Evolutionary conservation across 345 rosid genomes (phyloP), one percentile per base, ranked within the genome.

Genomic region (Anastatica hierochuntica): DNA sequence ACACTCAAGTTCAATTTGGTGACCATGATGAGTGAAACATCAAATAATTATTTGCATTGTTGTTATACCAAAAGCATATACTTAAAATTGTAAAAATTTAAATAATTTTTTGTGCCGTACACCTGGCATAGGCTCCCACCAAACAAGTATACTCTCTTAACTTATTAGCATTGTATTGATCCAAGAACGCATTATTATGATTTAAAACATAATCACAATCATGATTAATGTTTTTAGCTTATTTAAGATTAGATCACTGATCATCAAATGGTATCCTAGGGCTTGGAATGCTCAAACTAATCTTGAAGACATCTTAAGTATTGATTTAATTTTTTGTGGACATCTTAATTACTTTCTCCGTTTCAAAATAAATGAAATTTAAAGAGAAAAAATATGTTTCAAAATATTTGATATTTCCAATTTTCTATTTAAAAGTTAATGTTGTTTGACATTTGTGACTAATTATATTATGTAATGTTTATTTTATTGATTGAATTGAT

Each of bases 121-220:
- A 57, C 47, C 58, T 57, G 58, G 33, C 70, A 42, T 56, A 58
- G 53, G 50, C 17, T 56, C 63, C 63, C 58, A 64, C 63, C 52
- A 64, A 42, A 42, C 30, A 64, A 56, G 40, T 56, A 38, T 49
- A 39, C 34, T 49, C 14, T 41, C 16, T 49, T 56, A 57, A 56
- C 69, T 56, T 48, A 41, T 64, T 56, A 11, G 48, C 38, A 7
- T 40, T 65, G 37, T 64, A 49, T 57, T 65, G 63, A 65, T 65
- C 58, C 64, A 65, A 57, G 52, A 57, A 33, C 57, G 47, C 53
- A 65, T 57, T 49, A 64, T 64, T 64, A 64, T 57, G 48, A 44
- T 43, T 64, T 15, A 7, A 17, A 43, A 53, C 33, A 47, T 47
- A 20, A 24, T 24, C 27, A 24, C n/a, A n/a, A n/a, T n/a, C n/a